A percentile compares a stretch with the other conserved stretches of the same genome.
These are phyloP conservation scores for Beauveria rudraprayagi DNA, from an alignment of 2,329 filamentous ascomycete species.

Conservation along the genomic window DNA sequence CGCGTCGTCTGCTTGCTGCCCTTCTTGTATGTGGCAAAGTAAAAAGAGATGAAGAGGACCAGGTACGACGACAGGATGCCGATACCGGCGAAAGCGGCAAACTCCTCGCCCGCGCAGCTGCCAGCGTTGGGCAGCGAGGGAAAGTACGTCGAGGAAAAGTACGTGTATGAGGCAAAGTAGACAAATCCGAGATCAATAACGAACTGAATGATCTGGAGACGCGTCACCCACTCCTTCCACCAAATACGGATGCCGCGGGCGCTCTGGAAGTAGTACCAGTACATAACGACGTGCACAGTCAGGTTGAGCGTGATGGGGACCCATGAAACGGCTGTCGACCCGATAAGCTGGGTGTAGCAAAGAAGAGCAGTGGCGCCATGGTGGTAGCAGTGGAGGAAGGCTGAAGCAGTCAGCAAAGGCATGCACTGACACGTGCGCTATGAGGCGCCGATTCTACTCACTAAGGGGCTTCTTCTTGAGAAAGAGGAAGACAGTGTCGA, in stretches of 20 bases:
- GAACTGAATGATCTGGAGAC: slow-evolving; percentile 95
- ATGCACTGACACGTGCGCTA: background rate
- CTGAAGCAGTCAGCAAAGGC: slow-evolving; percentile 24
- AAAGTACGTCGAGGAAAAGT: slow-evolving; percentile 91
- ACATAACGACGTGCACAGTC: slow-evolving; percentile 95
- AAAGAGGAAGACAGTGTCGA: slow-evolving; percentile 95
- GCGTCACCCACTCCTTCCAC: slow-evolving; percentile 99
- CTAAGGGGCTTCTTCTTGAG: slow-evolving; percentile 98
- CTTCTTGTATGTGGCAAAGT: slow-evolving; percentile 92
- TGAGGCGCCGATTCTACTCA: slow-evolving; percentile 17
- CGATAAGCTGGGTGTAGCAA: slow-evolving; percentile 95
- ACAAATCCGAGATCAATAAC: slow-evolving; percentile 96
- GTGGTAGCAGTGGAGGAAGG: slow-evolving; percentile 99
- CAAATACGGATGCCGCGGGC: slow-evolving; percentile 91
- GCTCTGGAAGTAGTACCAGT: slow-evolving; percentile 99
- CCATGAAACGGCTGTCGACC: slow-evolving; percentile 90
- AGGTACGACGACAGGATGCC: slow-evolving; percentile 91
- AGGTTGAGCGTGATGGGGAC: slow-evolving; percentile 89
- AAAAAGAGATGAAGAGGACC: slow-evolving; percentile 98
- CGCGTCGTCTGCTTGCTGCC: slow-evolving; percentile 75
- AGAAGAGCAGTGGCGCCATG: slow-evolving; percentile 93
- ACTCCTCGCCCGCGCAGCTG: slow-evolving; percentile 90
- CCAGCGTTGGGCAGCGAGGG: slow-evolving; percentile 74
- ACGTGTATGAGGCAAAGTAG: slow-evolving; percentile 98
- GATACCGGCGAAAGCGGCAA: slow-evolving; percentile 87